Evolutionary conservation across 176 grass and related monocot genomes (phyloP), one percentile per base, ranked within the genome.

Genomic region (Rhipidocladum racemiflorum): DNA sequence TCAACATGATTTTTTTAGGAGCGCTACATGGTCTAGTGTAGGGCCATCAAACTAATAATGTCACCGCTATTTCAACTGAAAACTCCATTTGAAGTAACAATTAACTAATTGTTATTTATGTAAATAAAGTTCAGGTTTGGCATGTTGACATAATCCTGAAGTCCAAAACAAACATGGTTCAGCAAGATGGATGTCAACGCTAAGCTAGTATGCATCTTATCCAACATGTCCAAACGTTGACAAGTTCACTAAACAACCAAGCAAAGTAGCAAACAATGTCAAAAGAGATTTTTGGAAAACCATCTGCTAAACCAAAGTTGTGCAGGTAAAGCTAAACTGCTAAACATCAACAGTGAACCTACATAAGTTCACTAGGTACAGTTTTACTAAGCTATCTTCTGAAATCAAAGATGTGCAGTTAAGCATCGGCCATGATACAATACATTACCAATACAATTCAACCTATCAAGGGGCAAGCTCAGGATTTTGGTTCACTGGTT

Each of bases 31-130:
- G 18, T 25, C 46, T 62, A 36, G 34, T 11, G 5, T 49, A 81
- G 50, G 25, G 34, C 80, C 45, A 77, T 34, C 65, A 78, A 55
- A 88, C 25, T 6, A 3, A 60, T 85, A 60, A 30, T 53, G 42
- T 13, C 32, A 25, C 42, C 49, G 59, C 5, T 80, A n/a, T 30
- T 73, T 75, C 40, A 75, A 75, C 68, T n/a, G 2, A 67, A 80
- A 71, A n/a, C 2, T 16, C 9, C 38, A 12, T 63, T 3, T 57
- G 16, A 64, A 65, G 27, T 4, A 13, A 44, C 18, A 64, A 28
- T 48, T 78, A 44, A 49, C 18, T 23, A 48, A 65, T 1, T 65
- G n/a, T 32, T 34, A 32, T 7, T 48, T 69, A 42, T 60, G 42
- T 4, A n/a, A 38, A 45, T 51, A 64, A 49, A 74, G 57, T 74